phyloP scores from a whole-genome alignment of 305 asterid species.

The Solanum chacoense region DNA sequence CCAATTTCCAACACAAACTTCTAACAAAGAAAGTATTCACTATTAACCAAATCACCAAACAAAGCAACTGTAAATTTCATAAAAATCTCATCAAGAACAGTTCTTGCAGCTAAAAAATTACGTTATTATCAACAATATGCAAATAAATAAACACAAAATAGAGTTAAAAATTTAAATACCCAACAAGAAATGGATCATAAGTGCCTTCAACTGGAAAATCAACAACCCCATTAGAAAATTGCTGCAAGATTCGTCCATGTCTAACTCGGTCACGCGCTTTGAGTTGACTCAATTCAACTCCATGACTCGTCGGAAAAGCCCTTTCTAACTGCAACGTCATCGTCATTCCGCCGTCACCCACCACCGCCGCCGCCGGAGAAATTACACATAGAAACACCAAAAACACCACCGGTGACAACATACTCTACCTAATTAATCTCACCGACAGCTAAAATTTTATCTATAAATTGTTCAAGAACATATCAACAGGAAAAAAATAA shows the following conservation, averaged over 20 bases:
- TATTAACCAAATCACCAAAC: neutral
- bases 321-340: constrained; percentile 60
- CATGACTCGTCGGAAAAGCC: constrained; percentile 51
- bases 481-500: neutral
- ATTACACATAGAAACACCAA: constrained; percentile 11
- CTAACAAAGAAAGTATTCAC: neutral
- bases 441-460: neutral
- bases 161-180: constrained; percentile 27
- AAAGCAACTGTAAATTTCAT: neutral
- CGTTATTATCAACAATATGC: neutral
- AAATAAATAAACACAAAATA: neutral
- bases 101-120: neutral
- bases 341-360: constrained; percentile 29
- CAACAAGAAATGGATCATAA: constrained; percentile 81
- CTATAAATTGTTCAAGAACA: neutral
- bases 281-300: constrained; percentile 66
- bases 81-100: neutral
- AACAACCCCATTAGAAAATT: constrained; percentile 37
- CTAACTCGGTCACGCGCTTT: constrained; percentile 52
- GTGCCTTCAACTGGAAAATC: constrained; percentile 85
- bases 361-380: constrained; percentile 13
- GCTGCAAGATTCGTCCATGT: constrained; percentile 74
- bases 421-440: neutral
- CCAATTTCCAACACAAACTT: neutral
- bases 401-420: constrained; percentile 12